phyloP scores from a whole-genome alignment of 2,329 filamentous ascomycete genomes.

The Ophidiomyces ophidiicola region DNA sequence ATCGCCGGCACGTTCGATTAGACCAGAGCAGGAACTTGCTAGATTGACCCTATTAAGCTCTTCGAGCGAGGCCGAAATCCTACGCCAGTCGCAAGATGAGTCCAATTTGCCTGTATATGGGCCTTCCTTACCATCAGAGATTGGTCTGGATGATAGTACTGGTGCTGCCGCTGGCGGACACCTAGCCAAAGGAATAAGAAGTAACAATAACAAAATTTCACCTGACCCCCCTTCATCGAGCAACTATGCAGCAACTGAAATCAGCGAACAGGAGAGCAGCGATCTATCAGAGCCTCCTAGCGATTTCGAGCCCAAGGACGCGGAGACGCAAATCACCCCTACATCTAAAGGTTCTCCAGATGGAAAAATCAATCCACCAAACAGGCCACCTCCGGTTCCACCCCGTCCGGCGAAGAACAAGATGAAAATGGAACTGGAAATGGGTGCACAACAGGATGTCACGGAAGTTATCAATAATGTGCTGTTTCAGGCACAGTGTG shows the following conservation, averaged over 20 bases:
- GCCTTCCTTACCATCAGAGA: constrained; percentile 31
- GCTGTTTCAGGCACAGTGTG: constrained; percentile 78
- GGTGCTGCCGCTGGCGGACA: constrained; percentile 15
- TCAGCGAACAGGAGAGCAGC: constrained; percentile 4
- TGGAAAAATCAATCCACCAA: constrained; percentile 27
- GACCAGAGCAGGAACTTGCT: constrained; percentile 64
- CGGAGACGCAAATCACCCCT: neutral
- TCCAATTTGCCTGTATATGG: constrained; percentile 36
- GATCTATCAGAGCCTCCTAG: neutral
- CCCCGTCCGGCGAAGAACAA: constrained; percentile 38
- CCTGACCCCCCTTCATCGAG: neutral
- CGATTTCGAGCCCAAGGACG: neutral
- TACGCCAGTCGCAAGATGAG: constrained; percentile 32
- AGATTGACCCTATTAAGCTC: constrained; percentile 61
- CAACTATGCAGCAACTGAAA: neutral
- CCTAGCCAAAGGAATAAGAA: constrained; percentile 17
- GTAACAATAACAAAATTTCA: neutral
- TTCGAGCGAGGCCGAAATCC: constrained; percentile 42
- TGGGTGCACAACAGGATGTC: constrained; percentile 77
- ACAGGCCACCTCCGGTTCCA: constrained; percentile 47
- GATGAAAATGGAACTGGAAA: constrained; percentile 41
- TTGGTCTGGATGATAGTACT: constrained; percentile 1
- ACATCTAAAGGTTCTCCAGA: neutral
- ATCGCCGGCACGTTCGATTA: constrained; percentile 50
- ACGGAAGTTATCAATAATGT: constrained; percentile 92